Evolutionary conservation across 371 early-diverging fungal genomes (phyloP).

Genomic region (Mucor velutinosus): DNA sequence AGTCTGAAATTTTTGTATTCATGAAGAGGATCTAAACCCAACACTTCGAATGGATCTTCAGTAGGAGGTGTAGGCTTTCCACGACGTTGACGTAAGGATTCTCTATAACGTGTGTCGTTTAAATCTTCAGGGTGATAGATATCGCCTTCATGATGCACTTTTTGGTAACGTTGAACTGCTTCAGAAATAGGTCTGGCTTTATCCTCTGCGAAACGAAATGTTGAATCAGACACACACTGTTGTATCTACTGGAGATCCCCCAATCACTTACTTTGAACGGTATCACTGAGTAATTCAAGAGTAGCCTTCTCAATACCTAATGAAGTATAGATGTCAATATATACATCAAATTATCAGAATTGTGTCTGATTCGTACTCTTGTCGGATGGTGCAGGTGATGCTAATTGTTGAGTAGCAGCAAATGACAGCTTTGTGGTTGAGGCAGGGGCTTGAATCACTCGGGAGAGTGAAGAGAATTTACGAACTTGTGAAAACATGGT

Average conservation of each 20-base stretch:
- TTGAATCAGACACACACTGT: neutral
- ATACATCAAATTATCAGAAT: too few relatives aligned
- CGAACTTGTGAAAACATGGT: constrained; percentile 26
- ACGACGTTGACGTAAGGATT: constrained; percentile 40
- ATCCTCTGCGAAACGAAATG: constrained; percentile 27
- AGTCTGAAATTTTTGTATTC: constrained; percentile 78
- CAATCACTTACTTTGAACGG: constrained; percentile 29
- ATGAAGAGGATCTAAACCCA: constrained; percentile 72
- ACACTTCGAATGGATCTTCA: constrained; percentile 65
- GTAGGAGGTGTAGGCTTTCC: constrained; percentile 29
- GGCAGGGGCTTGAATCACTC: constrained; percentile 17
- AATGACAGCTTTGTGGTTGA: neutral
- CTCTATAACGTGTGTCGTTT: constrained; percentile 50
- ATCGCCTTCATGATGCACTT: constrained; percentile 43
- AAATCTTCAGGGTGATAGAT: constrained; percentile 58
- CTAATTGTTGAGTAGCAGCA: constrained; percentile 2
- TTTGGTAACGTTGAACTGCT: constrained; percentile 42
- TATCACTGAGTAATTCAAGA: constrained; percentile 26
- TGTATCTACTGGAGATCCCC: too few relatives aligned
- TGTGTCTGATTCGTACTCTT: neutral
- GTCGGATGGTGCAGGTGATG: neutral
- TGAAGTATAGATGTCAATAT: neutral
- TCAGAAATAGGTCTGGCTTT: constrained; percentile 27
- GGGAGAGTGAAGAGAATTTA: constrained; percentile 22
- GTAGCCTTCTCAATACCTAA: constrained; percentile 32